Evolutionary conservation across 441 rosid species (phyloP).

Genomic region (Aquilaria agallochum): DNA sequence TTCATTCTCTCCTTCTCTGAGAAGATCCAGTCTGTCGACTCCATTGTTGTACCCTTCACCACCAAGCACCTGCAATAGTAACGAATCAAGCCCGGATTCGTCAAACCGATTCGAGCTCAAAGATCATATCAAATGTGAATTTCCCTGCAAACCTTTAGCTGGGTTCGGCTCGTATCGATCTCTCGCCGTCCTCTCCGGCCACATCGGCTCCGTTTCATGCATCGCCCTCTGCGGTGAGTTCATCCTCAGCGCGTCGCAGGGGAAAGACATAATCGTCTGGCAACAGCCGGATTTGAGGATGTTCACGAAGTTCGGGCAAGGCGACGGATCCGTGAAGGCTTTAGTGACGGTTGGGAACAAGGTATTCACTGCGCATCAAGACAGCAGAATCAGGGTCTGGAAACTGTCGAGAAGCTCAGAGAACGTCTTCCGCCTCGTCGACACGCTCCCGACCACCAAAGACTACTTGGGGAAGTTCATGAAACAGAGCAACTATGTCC

Average conservation of each 20-base stretch:
- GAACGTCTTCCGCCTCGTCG: conserved; percentile 70
- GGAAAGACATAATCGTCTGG: conserved; percentile 92
- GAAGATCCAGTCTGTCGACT: conserved; percentile 22
- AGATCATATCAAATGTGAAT: conserved; percentile 13
- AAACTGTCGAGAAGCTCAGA: conserved; percentile 80
- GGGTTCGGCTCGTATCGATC: conserved; percentile 38
- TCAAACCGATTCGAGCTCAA: conserved; percentile 38
- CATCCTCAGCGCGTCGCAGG: conserved; percentile 79
- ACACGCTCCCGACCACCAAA: conserved; percentile 80
- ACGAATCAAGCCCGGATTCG: conserved; percentile 40
- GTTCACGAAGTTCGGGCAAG: conserved; percentile 86
- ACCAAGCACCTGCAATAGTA: conserved; percentile 33
- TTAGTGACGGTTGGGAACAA: conserved; percentile 60
- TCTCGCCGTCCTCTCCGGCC: conserved; percentile 71
- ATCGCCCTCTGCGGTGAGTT: conserved; percentile 86
- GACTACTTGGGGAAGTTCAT: conserved; percentile 84
- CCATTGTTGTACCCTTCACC: conserved; percentile 40
- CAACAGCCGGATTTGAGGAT: conserved; percentile 85
- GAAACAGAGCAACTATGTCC: conserved; percentile 87
- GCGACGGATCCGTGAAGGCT: conserved; percentile 86
- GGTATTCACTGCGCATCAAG: conserved; percentile 93
- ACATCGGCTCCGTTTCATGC: conserved; percentile 74
- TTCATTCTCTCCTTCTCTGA: conserved; percentile 11
- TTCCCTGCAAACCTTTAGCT: conserved; percentile 27
- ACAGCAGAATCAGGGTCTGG: conserved; percentile 87